These are phyloP conservation scores for Nakazawaea anatomiae DNA, from an alignment of 805 yeast genomes.

Conservation along the genomic window DNA sequence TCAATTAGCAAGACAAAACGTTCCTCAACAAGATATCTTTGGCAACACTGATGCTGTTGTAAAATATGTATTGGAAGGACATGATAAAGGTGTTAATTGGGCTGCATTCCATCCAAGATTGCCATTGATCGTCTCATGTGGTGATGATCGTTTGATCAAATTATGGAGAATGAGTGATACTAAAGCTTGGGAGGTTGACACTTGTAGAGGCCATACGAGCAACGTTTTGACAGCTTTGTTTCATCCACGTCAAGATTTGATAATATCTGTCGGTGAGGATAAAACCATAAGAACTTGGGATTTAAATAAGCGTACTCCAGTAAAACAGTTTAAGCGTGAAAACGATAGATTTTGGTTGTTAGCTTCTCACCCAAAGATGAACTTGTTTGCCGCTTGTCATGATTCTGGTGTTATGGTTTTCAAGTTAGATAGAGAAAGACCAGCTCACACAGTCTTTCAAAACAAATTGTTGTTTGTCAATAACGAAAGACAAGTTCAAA, in stretches of 20 bases:
- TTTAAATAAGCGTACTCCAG: conserved; percentile 85
- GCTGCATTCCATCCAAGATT: conserved; percentile 96
- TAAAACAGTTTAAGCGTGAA: conserved; percentile 90
- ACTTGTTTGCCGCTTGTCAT: conserved; percentile 93
- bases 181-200: conserved; percentile 98
- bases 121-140: conserved; percentile 91
- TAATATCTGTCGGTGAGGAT: conserved; percentile 92
- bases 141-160: conserved; percentile 93
- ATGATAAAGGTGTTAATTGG: conserved; percentile 98
- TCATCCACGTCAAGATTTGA: conserved; percentile 90
- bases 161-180: conserved; percentile 97
- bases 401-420: conserved; percentile 98
- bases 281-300: conserved; percentile 97
- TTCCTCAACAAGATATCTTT: conserved; percentile 86
- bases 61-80: conserved; percentile 95
- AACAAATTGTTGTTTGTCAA: conserved; percentile 73
- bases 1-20: conserved; percentile 52
- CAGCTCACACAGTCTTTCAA: conserved; percentile 73
- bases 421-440: conserved; percentile 95
- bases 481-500: conserved; percentile 80
- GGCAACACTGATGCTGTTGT: conserved; percentile 93
- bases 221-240: conserved; percentile 84
- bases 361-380: conserved; percentile 83
- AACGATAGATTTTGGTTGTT: conserved; percentile 92
- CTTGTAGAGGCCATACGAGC: conserved; percentile 96